Conservation (phyloP, 2,329 filamentous ascomycete species). For the Pseudocercospora fuligena region DNA sequence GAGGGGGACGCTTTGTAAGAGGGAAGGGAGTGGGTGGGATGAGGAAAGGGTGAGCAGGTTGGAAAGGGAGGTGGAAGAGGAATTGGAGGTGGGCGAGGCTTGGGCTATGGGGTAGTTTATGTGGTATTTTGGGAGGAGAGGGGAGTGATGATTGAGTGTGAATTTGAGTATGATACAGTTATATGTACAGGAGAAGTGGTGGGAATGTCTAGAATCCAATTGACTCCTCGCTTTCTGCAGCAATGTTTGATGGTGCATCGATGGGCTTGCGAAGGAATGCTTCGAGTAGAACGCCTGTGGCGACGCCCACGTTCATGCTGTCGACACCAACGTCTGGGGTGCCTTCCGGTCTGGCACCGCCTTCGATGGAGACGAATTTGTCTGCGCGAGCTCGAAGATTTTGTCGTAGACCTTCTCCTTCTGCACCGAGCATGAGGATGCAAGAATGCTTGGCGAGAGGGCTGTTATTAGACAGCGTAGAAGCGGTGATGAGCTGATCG, state of each 20-base stretch:
- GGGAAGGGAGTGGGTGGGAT: not conserved
- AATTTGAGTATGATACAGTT: not conserved
- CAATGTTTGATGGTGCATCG: slow-evolving; percentile 20
- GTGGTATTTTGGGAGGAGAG: not conserved
- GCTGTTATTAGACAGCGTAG: slow-evolving; percentile 26
- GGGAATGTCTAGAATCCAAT: not conserved
- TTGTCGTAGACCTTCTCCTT: slow-evolving; percentile 73
- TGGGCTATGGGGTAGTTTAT: not conserved
- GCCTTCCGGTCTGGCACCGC: slow-evolving; percentile 17
- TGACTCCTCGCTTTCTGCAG: not conserved
- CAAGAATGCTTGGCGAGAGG: slow-evolving; percentile 60
- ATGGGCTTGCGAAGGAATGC: slow-evolving; percentile 56
- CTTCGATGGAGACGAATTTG: slow-evolving; percentile 63
- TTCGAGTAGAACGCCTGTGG: slow-evolving; percentile 75
- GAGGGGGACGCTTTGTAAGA: not conserved
- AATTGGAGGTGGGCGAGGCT: not conserved
- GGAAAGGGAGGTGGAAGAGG: not conserved
- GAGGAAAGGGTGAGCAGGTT: not conserved
- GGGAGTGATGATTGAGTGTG: no score
- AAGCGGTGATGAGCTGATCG: slow-evolving; percentile 24
- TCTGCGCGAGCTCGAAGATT: slow-evolving; percentile 70
- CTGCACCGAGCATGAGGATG: slow-evolving; percentile 81
- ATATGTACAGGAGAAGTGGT: slow-evolving; percentile 1
- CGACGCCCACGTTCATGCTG: slow-evolving; percentile 92
- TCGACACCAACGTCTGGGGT: slow-evolving; percentile 67